phyloP scores from a whole-genome alignment of 1,284 basidiomycete species.

The Uromyces viciae-fabae region DNA sequence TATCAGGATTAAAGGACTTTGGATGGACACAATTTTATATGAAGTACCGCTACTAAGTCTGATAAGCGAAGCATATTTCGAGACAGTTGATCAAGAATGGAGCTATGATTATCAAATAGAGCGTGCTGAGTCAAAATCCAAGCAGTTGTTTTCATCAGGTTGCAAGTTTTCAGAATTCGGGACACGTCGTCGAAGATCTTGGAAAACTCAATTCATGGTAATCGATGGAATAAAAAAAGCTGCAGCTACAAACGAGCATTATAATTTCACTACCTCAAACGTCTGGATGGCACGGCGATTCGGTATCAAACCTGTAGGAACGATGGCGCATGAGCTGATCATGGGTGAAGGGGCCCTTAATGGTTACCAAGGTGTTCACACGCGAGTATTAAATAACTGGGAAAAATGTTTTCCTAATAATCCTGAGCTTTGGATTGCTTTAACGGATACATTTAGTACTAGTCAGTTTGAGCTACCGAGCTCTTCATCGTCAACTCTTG shows the following conservation, averaged over 20 bases:
- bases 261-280: slow-evolving; percentile 72
- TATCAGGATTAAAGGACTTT: slow-evolving; percentile 71
- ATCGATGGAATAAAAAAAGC: slow-evolving; percentile 64
- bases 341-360: slow-evolving; percentile 69
- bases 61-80: slow-evolving; percentile 73
- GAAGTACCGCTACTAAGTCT: slow-evolving; percentile 92
- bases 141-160: slow-evolving; percentile 65
- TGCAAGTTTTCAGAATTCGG: slow-evolving; percentile 89
- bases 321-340: slow-evolving; percentile 76
- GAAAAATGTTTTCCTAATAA: slow-evolving; percentile 59
- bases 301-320: slow-evolving; percentile 68
- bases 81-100: slow-evolving; percentile 68
- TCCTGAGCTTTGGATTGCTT: slow-evolving; percentile 63
- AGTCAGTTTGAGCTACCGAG: slow-evolving; percentile 53
- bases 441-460: slow-evolving; percentile 90
- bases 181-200: slow-evolving; percentile 79
- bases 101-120: slow-evolving; percentile 70
- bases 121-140: slow-evolving; percentile 69
- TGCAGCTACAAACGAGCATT: slow-evolving; percentile 60
- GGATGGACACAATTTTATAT: slow-evolving; percentile 89
- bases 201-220: slow-evolving; percentile 72
- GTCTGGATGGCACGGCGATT: slow-evolving; percentile 77
- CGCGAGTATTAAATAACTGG: slow-evolving; percentile 74
- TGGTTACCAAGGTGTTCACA: slow-evolving; percentile 74
- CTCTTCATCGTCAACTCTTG: neutral